A percentile compares a stretch with the other conserved stretches of the same genome.
These are phyloP conservation scores for Aspergillus wentii DNA, from an alignment of 495 filamentous ascomycete genomes.

Conservation along the genomic window DNA sequence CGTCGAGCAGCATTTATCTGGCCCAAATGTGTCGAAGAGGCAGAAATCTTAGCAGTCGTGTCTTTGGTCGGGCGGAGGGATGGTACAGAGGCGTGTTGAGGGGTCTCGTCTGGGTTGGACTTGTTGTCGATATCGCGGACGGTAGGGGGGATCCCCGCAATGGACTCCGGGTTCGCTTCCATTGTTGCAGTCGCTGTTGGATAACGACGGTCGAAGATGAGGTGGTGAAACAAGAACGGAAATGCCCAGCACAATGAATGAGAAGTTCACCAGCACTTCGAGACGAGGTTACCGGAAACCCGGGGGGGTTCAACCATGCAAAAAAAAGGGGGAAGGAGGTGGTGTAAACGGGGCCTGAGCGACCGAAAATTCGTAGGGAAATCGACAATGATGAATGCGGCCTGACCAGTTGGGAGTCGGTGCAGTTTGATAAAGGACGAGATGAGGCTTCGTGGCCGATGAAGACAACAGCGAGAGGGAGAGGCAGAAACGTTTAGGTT, in stretches of 20 bases:
- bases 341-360: slow-evolving; percentile 6
- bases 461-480: background rate
- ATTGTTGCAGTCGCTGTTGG: too few species aligned
- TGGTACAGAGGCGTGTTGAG: slow-evolving; percentile 16
- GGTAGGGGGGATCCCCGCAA: slow-evolving; percentile 11
- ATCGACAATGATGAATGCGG: slow-evolving; percentile 2
- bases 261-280: slow-evolving; percentile 9
- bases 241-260: too few species aligned
- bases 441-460: background rate
- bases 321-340: background rate
- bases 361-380: too few species aligned
- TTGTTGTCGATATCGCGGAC: slow-evolving; percentile 15
- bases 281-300: slow-evolving; percentile 2
- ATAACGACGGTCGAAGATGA: too few species aligned
- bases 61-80: slow-evolving; percentile 24
- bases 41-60: slow-evolving; percentile 49
- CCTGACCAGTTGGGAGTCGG: background rate
- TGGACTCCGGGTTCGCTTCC: slow-evolving; percentile 12
- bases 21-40: slow-evolving; percentile 77
- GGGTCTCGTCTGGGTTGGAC: slow-evolving; percentile 11
- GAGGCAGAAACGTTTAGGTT: background rate
- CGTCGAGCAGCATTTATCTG: slow-evolving; percentile 74
- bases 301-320: slow-evolving; percentile 9
- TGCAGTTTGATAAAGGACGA: background rate
- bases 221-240: too few species aligned